phyloP scores from a whole-genome alignment of 2,329 filamentous ascomycete species.

The Hypoxylon sp. region DNA sequence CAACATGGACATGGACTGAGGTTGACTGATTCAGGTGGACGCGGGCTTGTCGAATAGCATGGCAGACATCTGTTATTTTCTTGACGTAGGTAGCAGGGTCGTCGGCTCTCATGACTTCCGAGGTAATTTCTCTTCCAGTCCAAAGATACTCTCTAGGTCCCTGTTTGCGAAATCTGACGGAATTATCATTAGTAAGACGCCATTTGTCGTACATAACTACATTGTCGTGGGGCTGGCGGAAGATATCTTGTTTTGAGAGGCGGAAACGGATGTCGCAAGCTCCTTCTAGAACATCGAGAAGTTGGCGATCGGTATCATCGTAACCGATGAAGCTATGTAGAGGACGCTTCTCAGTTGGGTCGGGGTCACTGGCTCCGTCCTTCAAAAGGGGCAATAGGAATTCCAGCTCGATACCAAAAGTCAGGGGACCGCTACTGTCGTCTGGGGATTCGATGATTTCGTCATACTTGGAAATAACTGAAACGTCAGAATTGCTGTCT shows the following conservation, averaged over 20 bases:
- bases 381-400: slow-evolving; percentile 44
- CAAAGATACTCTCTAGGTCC: slow-evolving; percentile 15
- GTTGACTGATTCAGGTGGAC: slow-evolving; percentile 48
- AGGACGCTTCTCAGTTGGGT: slow-evolving; percentile 23
- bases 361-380: slow-evolving; percentile 14
- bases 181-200: slow-evolving; percentile 42
- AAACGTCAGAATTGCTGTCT: background rate
- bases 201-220: slow-evolving; percentile 45
- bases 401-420: slow-evolving; percentile 51
- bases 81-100: slow-evolving; percentile 23
- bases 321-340: background rate
- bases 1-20: slow-evolving; percentile 50
- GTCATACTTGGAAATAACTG: slow-evolving; percentile 35
- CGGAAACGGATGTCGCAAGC: slow-evolving; percentile 34
- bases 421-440: slow-evolving; percentile 41
- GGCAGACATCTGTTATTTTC: slow-evolving; percentile 43
- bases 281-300: slow-evolving; percentile 18
- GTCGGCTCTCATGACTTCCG: slow-evolving; percentile 41
- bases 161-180: slow-evolving; percentile 20
- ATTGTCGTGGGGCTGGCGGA: slow-evolving; percentile 34
- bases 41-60: slow-evolving; percentile 39
- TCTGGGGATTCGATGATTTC: slow-evolving; percentile 42
- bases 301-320: background rate
- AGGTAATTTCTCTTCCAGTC: slow-evolving; percentile 46
- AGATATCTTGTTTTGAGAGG: slow-evolving; percentile 32